A percentile compares a stretch with the other conserved stretches of the same genome.
These are phyloP conservation scores for Ophiostoma quercus DNA, from an alignment of 2,329 filamentous ascomycete genomes.

Conservation along the genomic window DNA sequence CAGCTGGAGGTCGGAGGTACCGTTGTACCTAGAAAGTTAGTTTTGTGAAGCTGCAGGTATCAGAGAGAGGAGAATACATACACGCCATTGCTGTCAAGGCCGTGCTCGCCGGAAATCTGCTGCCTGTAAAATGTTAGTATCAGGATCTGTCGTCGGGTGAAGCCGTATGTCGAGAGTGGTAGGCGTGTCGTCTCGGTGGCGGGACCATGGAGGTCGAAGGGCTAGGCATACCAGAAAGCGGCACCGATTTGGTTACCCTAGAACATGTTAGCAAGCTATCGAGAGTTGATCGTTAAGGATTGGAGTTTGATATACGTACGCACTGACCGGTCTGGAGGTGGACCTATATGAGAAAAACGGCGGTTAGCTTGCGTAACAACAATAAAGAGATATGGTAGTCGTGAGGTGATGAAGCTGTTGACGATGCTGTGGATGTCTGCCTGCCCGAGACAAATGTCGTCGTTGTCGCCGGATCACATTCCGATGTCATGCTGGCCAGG, in stretches of 20 bases:
- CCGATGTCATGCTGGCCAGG: neutral
- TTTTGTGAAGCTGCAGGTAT: neutral
- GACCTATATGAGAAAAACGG: slow-evolving; percentile 61
- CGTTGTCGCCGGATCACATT: neutral
- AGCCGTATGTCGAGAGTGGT: neutral
- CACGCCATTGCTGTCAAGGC: slow-evolving; percentile 95
- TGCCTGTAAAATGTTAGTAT: slow-evolving; percentile 48
- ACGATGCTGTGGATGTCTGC: neutral
- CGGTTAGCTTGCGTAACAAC: slow-evolving; percentile 20
- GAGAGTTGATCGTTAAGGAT: neutral
- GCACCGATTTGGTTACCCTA: slow-evolving; percentile 99
- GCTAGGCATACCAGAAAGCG: slow-evolving; percentile 80
- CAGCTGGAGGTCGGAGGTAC: slow-evolving; percentile 95
- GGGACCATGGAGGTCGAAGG: neutral
- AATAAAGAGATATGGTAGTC: neutral
- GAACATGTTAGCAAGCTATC: slow-evolving; percentile 27
- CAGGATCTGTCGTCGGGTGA: neutral
- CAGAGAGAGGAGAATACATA: slow-evolving; percentile 47
- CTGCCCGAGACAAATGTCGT: neutral
- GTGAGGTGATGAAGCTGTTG: neutral
- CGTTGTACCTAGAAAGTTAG: slow-evolving; percentile 69
- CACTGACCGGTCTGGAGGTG: slow-evolving; percentile 99
- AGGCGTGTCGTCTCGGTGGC: neutral
- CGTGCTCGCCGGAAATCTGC: slow-evolving; percentile 84
- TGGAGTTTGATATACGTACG: slow-evolving; percentile 52